These are phyloP conservation scores for Fusarium verticillioides DNA, from an alignment of 2,329 filamentous ascomycete genomes.

Conservation along the genomic window DNA sequence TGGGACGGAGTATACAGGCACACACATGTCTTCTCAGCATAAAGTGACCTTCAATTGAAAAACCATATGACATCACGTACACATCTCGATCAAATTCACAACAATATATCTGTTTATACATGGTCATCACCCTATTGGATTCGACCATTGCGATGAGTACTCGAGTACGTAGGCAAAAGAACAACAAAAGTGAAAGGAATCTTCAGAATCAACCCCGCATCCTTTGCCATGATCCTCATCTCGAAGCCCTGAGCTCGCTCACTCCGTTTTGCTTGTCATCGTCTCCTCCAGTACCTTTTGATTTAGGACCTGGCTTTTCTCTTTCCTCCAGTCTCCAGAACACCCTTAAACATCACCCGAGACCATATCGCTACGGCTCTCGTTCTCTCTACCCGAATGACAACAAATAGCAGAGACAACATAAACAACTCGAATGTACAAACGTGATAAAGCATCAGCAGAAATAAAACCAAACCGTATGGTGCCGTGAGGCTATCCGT, in stretches of 20 bases:
- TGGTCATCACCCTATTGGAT: conserved; percentile 8
- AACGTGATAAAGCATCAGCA: conserved; percentile 33
- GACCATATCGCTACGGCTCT: neutral
- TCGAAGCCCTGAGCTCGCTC: conserved; percentile 5
- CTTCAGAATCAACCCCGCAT: conserved; percentile 23
- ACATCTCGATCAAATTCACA: neutral
- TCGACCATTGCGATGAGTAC: conserved; percentile 17
- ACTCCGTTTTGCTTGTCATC: neutral
- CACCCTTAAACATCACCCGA: conserved; percentile 8
- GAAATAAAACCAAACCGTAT: conserved; percentile 43
- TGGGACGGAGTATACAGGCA: neutral
- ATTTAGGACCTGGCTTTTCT: neutral
- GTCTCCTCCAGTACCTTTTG: neutral
- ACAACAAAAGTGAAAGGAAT: conserved; percentile 8
- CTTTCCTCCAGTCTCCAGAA: conserved; percentile 7
- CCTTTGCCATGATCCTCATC: conserved; percentile 16
- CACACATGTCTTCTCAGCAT: neutral
- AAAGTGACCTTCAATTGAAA: neutral
- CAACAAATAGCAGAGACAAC: neutral
- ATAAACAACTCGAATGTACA: conserved; percentile 28
- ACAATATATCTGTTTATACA: neutral
- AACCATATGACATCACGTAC: neutral
- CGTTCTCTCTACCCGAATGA: conserved; percentile 7
- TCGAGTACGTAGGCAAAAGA: conserved; percentile 27
- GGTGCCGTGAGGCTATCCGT: conserved; percentile 55